phyloP scores from a whole-genome alignment of 306 rosid genomes.

The Medicago lupulina region DNA sequence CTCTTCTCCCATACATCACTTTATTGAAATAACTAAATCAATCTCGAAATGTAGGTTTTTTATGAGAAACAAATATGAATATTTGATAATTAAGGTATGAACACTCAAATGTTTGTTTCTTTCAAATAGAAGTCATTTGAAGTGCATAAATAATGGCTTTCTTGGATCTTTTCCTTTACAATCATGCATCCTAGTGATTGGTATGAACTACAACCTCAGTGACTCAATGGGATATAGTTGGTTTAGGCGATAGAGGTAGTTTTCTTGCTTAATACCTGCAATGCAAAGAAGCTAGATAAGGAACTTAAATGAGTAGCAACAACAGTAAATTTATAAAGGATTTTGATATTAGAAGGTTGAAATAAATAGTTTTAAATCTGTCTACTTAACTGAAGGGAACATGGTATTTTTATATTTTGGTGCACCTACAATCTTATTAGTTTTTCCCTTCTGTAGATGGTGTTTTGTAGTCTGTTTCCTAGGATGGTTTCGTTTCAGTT shows the following conservation, averaged over 20 bases:
- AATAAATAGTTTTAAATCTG: background rate
- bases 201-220: background rate
- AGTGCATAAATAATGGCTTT: slow-evolving; percentile 8
- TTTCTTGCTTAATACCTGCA: background rate
- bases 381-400: background rate
- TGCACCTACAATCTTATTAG: background rate
- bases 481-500: background rate
- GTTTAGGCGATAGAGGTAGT: slow-evolving; percentile 10
- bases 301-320: background rate
- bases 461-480: background rate
- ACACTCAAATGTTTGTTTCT: background rate
- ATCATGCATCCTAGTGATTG: background rate
- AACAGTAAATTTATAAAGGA: slow-evolving; percentile 14
- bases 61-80: background rate
- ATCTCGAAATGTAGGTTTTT: background rate
- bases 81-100: background rate
- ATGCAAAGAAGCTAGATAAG: slow-evolving; percentile 4
- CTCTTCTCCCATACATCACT: background rate
- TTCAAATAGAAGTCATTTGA: background rate
- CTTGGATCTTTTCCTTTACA: background rate
- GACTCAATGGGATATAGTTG: background rate
- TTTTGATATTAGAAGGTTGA: background rate
- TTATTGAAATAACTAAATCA: slow-evolving; percentile 11
- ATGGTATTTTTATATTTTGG: background rate
- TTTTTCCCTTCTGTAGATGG: background rate